phyloP scores from a whole-genome alignment of 2,329 filamentous ascomycete species.

The Bipolaris bicolor region DNA sequence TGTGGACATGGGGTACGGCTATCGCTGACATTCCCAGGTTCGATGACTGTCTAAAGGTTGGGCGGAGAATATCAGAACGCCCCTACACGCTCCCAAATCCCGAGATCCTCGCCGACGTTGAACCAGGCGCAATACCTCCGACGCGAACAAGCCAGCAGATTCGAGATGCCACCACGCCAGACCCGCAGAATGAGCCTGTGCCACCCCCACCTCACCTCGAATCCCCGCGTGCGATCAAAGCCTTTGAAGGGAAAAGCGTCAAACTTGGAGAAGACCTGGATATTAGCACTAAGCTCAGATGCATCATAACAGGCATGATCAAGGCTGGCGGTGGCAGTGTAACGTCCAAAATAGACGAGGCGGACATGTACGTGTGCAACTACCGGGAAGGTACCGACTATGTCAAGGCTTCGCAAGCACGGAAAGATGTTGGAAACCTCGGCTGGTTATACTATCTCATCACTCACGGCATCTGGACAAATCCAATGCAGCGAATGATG shows the following conservation, averaged over 20 bases:
- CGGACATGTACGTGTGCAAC: conserved; percentile 85
- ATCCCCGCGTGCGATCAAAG: conserved; percentile 51
- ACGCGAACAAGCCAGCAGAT: conserved; percentile 57
- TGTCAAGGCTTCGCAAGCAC: conserved; percentile 72
- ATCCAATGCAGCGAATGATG: conserved; percentile 78
- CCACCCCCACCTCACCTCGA: conserved; percentile 30
- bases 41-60: conserved; percentile 92
- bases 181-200: conserved; percentile 33
- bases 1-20: not conserved
- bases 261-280: conserved; percentile 77
- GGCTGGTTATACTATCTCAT: conserved; percentile 95
- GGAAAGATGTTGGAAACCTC: conserved; percentile 88
- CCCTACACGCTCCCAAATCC: conserved; percentile 88
- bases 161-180: conserved; percentile 43
- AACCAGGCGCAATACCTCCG: conserved; percentile 38
- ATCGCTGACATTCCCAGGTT: conserved; percentile 66
- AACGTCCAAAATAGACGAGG: conserved; percentile 68
- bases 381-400: conserved; percentile 85
- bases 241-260: conserved; percentile 79
- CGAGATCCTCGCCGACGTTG: conserved; percentile 66
- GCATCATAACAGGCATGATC: conserved; percentile 74
- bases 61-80: conserved; percentile 84
- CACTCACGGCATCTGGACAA: conserved; percentile 86
- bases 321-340: conserved; percentile 72
- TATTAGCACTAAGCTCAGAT: conserved; percentile 69